phyloP scores from a whole-genome alignment of 805 yeast genomes.

The Hanseniaspora clermontiae region DNA sequence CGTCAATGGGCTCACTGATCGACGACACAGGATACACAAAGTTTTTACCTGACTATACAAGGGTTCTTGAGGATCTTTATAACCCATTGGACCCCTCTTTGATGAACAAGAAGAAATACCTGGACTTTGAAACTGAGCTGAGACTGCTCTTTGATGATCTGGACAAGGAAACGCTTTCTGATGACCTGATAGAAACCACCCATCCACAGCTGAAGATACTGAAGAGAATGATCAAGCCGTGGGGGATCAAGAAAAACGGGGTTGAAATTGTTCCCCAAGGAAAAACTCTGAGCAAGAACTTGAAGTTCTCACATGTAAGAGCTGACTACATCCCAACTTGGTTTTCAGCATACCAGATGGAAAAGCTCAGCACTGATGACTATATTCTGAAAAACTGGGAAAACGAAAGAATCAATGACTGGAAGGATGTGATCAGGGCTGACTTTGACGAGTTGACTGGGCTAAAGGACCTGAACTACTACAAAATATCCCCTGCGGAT shows the following conservation, averaged over 20 bases:
- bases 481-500: conserved; percentile 34
- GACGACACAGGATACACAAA: conserved; percentile 8
- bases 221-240: conserved; percentile 49
- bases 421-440: conserved; percentile 38
- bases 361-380: conserved; percentile 31
- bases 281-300: conserved; percentile 40
- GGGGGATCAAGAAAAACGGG: conserved; percentile 47
- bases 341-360: conserved; percentile 49
- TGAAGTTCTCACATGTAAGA: conserved; percentile 56
- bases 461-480: conserved; percentile 35
- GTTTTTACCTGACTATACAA: background rate
- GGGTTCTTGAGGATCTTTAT: conserved; percentile 17
- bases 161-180: conserved; percentile 23
- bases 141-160: conserved; percentile 50
- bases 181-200: conserved; percentile 37
- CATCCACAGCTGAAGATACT: conserved; percentile 46
- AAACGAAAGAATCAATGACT: conserved; percentile 33
- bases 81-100: conserved; percentile 31
- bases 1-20: background rate
- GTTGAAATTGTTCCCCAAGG: conserved; percentile 59
- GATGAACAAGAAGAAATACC: conserved; percentile 32
- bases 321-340: conserved; percentile 72
- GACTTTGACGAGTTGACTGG: conserved; percentile 29
- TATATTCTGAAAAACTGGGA: conserved; percentile 27
- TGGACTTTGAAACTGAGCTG: conserved; percentile 70